Evolutionary conservation across 139 green algal genomes (phyloP), one percentile per base, ranked within the genome.

Genomic region (Chlorella vulgaris): DNA sequence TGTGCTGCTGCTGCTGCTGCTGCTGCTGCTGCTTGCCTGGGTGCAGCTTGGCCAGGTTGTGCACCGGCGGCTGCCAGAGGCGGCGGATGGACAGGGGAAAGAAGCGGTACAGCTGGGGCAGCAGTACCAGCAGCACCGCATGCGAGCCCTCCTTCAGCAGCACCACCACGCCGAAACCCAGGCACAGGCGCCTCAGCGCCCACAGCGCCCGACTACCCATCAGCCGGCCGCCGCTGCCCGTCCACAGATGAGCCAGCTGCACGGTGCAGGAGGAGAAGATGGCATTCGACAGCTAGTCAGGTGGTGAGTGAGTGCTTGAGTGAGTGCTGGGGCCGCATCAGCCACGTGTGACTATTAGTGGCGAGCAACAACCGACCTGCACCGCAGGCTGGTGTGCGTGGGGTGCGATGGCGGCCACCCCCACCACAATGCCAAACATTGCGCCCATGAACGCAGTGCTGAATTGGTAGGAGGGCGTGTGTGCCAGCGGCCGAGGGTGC

Each of bases 391-490:
- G 73, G 35, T 79, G 73, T 13, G 53, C 53, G 4, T 68, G 24
- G 21, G 73, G 73, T 0, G 73, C 51, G 35, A 79, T 33, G 47
- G 39, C 47, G 40, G 71, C 73, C 35, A 83, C 47, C 10, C 69
- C 82, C 19, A 35, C 42, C 36, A 86, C 66, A 7, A 83, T 60
- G 7, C 82, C 82, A 86, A 86, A 86, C 58, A 81, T 75, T 43
- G 79, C 74, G 35, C 73, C 73, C 76, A 75, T 82, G 76, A 74
- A 74, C 3, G 28, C 43, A 4, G 80, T 76, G 29, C 39, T 80
- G 67, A 85, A 90, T 75, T 90, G 82, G 70, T 77, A 90, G 22
- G 74, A 84, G 2, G 87, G 86, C 4, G 87, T 91, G 70, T 87
- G 81, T 26, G 47, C 35, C 70, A 85, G 28, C 4, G 87, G 87